Evolutionary conservation across 805 yeast genomes (phyloP).

Genomic region (baker's yeast (Saccharomyces cerevisiae)): DNA sequence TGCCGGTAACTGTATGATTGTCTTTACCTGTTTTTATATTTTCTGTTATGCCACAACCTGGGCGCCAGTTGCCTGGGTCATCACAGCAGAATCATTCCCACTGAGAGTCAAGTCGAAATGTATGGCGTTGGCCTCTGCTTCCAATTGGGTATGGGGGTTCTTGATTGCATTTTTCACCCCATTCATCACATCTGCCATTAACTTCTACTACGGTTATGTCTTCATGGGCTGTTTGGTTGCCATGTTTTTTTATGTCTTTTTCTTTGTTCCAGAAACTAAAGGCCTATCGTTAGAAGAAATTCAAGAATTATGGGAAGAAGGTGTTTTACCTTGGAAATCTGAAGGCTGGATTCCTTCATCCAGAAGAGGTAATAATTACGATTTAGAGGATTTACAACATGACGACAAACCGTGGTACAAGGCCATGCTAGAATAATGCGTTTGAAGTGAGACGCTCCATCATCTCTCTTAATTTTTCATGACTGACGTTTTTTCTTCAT

Average conservation of each 20-base stretch:
- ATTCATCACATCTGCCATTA: slow-evolving; percentile 52
- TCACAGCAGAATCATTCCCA: slow-evolving; percentile 59
- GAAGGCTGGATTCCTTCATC: slow-evolving; percentile 40
- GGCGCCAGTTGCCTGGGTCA: slow-evolving; percentile 60
- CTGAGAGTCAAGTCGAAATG: slow-evolving; percentile 54
- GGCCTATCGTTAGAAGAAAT: slow-evolving; percentile 75
- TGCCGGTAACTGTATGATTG: slow-evolving; percentile 33
- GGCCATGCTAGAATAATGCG: not conserved
- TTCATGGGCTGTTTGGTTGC: slow-evolving; percentile 46
- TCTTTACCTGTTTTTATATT: slow-evolving; percentile 40
- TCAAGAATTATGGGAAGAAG: slow-evolving; percentile 45
- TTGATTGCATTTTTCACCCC: slow-evolving; percentile 63
- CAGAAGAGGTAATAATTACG: slow-evolving; percentile 13
- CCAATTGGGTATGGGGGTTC: slow-evolving; percentile 60
- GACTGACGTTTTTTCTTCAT: not conserved
- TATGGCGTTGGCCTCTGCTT: slow-evolving; percentile 48
- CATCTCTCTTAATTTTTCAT: not conserved
- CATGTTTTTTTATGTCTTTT: slow-evolving; percentile 52
- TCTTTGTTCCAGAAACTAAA: slow-evolving; percentile 65
- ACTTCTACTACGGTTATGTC: slow-evolving; percentile 59
- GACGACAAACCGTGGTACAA: slow-evolving; percentile 10
- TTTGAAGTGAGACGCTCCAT: not conserved
- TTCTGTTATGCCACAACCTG: slow-evolving; percentile 64
- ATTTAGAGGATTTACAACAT: slow-evolving; percentile 10
- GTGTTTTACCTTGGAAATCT: slow-evolving; percentile 37